Percentiles rank a stretch among this genome's conserved stretches.
Evolutionary conservation across 805 yeast genomes (phyloP).

Genomic region (Huiozyma sinensis): DNA sequence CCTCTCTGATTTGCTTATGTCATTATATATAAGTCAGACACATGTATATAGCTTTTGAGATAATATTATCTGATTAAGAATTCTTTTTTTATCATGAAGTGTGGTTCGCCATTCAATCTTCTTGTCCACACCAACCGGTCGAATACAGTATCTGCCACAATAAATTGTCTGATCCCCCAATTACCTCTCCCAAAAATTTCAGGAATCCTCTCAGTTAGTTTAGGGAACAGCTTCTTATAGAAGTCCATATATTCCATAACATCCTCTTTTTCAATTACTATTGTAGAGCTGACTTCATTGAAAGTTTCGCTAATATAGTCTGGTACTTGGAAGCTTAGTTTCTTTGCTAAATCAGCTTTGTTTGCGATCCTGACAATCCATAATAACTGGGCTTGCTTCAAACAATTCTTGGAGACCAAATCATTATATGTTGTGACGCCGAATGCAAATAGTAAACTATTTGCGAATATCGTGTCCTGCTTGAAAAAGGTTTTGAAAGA

Average conservation of each 20-base stretch:
- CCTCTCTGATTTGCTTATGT: no score
- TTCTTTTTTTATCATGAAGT: constrained; percentile 21
- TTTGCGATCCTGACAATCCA: constrained; percentile 56
- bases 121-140: constrained; percentile 40
- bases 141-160: constrained; percentile 40
- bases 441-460: constrained; percentile 43
- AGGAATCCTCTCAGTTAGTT: constrained; percentile 39
- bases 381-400: constrained; percentile 49
- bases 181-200: constrained; percentile 43
- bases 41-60: neutral
- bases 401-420: constrained; percentile 35
- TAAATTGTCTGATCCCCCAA: constrained; percentile 34
- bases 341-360: constrained; percentile 19
- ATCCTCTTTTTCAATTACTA: constrained; percentile 40
- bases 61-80: neutral
- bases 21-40: neutral
- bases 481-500: constrained; percentile 51
- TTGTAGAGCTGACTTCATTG: constrained; percentile 27
- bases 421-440: constrained; percentile 49
- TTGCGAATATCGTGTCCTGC: constrained; percentile 42
- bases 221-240: constrained; percentile 44
- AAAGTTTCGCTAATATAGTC: constrained; percentile 38
- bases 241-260: constrained; percentile 42
- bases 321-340: constrained; percentile 31
- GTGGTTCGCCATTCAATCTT: constrained; percentile 28